Percentiles rank a stretch among this genome's conserved stretches.
These are phyloP conservation scores for Aspergillus aculeatus DNA, from an alignment of 2,329 filamentous ascomycete species.

Conservation along the genomic window DNA sequence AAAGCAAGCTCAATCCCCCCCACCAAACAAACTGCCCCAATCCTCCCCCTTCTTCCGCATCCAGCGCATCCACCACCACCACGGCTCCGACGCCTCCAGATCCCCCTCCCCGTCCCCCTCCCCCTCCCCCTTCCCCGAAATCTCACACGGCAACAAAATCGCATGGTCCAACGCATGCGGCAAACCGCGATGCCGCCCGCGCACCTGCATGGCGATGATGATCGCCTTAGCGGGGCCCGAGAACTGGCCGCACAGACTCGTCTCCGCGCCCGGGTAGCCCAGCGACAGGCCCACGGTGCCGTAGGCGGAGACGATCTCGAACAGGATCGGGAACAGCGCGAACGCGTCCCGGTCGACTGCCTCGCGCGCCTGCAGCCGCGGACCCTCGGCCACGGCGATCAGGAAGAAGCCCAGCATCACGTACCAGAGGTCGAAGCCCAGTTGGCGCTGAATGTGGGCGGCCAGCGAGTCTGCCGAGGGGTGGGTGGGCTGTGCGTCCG, in stretches of 20 bases:
- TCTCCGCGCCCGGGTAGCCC: constrained; percentile 70
- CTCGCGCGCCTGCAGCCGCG: constrained; percentile 58
- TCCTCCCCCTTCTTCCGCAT: constrained; percentile 12
- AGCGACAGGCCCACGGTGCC: constrained; percentile 87
- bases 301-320: constrained; percentile 83
- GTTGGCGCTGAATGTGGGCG: constrained; percentile 81
- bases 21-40: constrained; percentile 11
- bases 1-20: not conserved
- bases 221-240: constrained; percentile 63
- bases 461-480: constrained; percentile 65
- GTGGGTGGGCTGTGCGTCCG: constrained; percentile 43
- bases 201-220: constrained; percentile 63
- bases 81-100: not conserved
- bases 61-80: constrained; percentile 20
- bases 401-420: constrained; percentile 90
- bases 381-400: constrained; percentile 79
- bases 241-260: constrained; percentile 79
- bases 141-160: constrained; percentile 62
- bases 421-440: constrained; percentile 96
- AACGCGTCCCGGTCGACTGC: constrained; percentile 54
- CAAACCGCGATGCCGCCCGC: constrained; percentile 61
- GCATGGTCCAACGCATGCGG: constrained; percentile 67
- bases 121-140: not conserved
- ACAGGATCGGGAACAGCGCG: constrained; percentile 66
- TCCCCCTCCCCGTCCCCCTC: constrained; percentile 1